Base-by-base conservation (phyloP, 768 basidiomycete species). In the Pisolithus albus region DNA sequence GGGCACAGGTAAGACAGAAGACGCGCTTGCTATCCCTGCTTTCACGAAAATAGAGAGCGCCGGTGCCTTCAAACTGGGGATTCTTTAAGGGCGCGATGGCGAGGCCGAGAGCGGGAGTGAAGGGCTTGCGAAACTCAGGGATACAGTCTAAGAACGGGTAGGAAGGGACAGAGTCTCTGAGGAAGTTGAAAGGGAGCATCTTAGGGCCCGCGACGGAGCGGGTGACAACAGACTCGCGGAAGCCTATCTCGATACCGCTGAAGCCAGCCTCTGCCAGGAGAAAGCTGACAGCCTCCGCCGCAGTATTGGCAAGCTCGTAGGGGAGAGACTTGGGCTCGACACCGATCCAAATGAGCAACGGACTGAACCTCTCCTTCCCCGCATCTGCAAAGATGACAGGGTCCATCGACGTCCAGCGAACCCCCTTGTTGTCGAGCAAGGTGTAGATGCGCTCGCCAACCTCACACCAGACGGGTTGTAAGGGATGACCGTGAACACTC, bases 21-120 rank as follows among this genome's bases (percentile, higher is more conserved):
- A 65, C 44, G n/a, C 48, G 49, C 11, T 63, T 21, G 60, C 59
- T 64, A 19, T 55, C 42, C 41, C 56, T 50, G 47, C 61, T 52
- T 40, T 65, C 56, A 46, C 47, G 32, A 58, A 69, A 36, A 53
- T 59, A 69, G 51, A 67, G 62, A 7, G 66, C 68, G 6, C 39
- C 39, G 21, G 39, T 40, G 21, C 39, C 39, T 15, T 40, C 39
- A 21, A 15, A 10, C 8, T 40, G 15, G 11, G 21, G 21, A n/a
- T 15, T 40, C 11, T 9, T 9, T 11, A n/a, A 8, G 11, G 39
- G 7, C 7, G 39, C 39, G 10, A 40, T 40, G 16, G 11, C 4
- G n/a, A 40, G 39, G 16, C 39, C 39, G 16, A 40, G 39, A 13
- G 39, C 39, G 8, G 39, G 11, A 15, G 39, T 40, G 39, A 40